Percentiles rank a stretch among this genome's conserved stretches.
Conservation (phyloP, 2,329 filamentous ascomycete species). For the Clonostachys sp. region DNA sequence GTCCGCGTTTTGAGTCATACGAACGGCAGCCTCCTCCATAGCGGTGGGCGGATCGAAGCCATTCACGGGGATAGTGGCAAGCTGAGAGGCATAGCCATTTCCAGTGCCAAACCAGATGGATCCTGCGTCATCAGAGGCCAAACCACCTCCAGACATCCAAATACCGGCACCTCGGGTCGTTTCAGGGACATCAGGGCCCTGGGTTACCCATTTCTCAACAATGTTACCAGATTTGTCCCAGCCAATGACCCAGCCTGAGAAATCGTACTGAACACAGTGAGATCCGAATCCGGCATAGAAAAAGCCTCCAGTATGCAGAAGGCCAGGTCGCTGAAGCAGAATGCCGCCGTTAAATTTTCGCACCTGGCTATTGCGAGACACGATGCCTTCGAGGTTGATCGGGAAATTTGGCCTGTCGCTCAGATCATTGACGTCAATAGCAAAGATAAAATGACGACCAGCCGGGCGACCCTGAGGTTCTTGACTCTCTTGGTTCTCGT, state of each 20-base stretch:
- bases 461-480: slow-evolving; percentile 23
- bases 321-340: slow-evolving; percentile 43
- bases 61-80: slow-evolving; percentile 27
- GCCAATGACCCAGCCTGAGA: slow-evolving; percentile 47
- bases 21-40: slow-evolving; percentile 38
- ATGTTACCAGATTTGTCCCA: slow-evolving; percentile 34
- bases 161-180: slow-evolving; percentile 35
- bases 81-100: slow-evolving; percentile 33
- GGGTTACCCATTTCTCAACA: slow-evolving; percentile 33
- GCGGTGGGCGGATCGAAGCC: slow-evolving; percentile 31
- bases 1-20: slow-evolving; percentile 31
- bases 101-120: slow-evolving; percentile 32
- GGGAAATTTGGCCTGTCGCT: slow-evolving; percentile 36
- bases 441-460: slow-evolving; percentile 29
- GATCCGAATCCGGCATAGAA: slow-evolving; percentile 50
- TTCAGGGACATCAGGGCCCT: slow-evolving; percentile 29
- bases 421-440: slow-evolving; percentile 29
- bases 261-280: slow-evolving; percentile 52
- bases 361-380: slow-evolving; percentile 36
- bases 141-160: slow-evolving; percentile 33
- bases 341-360: slow-evolving; percentile 49
- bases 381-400: slow-evolving; percentile 37
- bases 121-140: slow-evolving; percentile 29
- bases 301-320: slow-evolving; percentile 37
- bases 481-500: slow-evolving; percentile 21